phyloP scores from a whole-genome alignment of 2,329 filamentous ascomycete species.

The Esteya vermicola region DNA sequence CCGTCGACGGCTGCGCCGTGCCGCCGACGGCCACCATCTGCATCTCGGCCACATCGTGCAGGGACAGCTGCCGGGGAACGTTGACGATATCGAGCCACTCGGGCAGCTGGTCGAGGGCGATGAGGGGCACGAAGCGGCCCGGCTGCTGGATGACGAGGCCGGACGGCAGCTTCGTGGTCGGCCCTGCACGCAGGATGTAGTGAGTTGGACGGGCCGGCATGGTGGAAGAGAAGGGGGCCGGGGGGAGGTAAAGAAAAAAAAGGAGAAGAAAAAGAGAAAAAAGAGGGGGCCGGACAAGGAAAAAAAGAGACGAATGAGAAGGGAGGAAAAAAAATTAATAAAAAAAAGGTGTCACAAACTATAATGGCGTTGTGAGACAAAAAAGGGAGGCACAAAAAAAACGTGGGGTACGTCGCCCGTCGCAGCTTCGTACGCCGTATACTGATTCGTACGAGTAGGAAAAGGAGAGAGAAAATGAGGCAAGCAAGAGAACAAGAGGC shows the following conservation, averaged over 20 bases:
- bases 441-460: too few relatives aligned
- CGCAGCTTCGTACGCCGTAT: too few relatives aligned
- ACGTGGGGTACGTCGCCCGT: too few relatives aligned
- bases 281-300: background rate
- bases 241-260: background rate
- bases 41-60: slow-evolving; percentile 24
- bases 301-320: background rate
- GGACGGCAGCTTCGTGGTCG: slow-evolving; percentile 15
- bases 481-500: background rate
- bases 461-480: too few relatives aligned
- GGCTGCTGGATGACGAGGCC: slow-evolving; percentile 13
- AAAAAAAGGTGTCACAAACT: too few relatives aligned
- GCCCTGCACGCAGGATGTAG: slow-evolving; percentile 29
- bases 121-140: slow-evolving; percentile 32
- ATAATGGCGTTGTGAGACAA: too few relatives aligned
- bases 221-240: background rate
- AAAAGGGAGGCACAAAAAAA: too few relatives aligned
- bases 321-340: background rate
- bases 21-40: too few relatives aligned
- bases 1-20: background rate
- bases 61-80: slow-evolving; percentile 25
- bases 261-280: background rate
- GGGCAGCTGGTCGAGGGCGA: slow-evolving; percentile 38
- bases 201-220: slow-evolving; percentile 18
- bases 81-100: slow-evolving; percentile 27